Percentiles rank a stretch among this genome's conserved stretches.
Conservation (phyloP, 768 basidiomycete species). For the Erythrobasidium yunnanense region DNA sequence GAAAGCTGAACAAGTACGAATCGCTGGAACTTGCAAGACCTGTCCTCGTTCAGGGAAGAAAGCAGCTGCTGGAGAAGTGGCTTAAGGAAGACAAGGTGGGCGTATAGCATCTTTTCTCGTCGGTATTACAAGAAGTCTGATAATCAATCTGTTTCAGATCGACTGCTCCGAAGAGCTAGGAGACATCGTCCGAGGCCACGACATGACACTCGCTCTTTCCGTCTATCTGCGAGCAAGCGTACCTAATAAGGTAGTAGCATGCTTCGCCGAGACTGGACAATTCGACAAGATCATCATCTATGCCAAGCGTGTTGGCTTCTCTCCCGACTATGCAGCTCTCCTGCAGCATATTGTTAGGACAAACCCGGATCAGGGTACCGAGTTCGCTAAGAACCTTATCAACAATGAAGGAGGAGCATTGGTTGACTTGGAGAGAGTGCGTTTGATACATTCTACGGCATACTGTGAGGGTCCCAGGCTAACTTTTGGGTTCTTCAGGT, state of each 20-base stretch:
- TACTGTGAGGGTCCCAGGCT: too few species aligned
- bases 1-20: conserved; percentile 91
- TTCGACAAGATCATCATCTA: conserved; percentile 96
- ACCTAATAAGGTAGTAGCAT: conserved; percentile 87
- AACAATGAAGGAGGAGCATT: conserved; percentile 88
- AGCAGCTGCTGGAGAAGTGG: conserved; percentile 89
- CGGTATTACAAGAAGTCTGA: too few species aligned
- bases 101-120: background rate
- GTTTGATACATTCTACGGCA: too few species aligned
- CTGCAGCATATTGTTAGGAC: conserved; percentile 92
- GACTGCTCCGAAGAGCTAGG: conserved; percentile 98
- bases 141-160: conserved; percentile 49
- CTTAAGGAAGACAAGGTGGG: conserved; percentile 94
- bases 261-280: conserved; percentile 97
- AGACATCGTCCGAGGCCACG: conserved; percentile 84
- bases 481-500: conserved; percentile 43
- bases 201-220: conserved; percentile 92
- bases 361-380: conserved; percentile 93
- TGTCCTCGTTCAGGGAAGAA: conserved; percentile 87
- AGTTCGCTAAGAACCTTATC: conserved; percentile 86
- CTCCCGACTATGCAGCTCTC: conserved; percentile 80
- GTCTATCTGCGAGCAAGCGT: conserved; percentile 96
- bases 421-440: conserved; percentile 80
- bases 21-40: conserved; percentile 91
- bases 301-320: conserved; percentile 90